Evolutionary conservation across 2,329 filamentous ascomycete species (phyloP).

Genomic region (Neophaeococcomyces mojaviensis): DNA sequence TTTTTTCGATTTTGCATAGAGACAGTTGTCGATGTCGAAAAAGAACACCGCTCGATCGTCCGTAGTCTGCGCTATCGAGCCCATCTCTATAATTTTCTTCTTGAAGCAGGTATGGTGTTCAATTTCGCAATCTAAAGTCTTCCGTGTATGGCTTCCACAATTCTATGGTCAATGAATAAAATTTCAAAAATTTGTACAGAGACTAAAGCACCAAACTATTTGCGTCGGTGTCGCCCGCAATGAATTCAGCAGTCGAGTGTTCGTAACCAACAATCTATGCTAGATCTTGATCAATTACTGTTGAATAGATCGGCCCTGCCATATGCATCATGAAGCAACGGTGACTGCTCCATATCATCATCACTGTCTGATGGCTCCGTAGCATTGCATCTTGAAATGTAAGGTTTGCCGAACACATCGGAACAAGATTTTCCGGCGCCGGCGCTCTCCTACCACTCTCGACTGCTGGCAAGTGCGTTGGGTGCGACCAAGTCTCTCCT

Average conservation of each 20-base stretch:
- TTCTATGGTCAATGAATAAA: no score
- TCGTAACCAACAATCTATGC: no score
- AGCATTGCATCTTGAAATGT: background rate
- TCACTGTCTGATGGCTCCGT: background rate
- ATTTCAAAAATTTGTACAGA: no score
- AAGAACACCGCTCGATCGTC: slow-evolving; percentile 45
- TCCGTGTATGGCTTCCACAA: no score
- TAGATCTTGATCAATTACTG: no score
- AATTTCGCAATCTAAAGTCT: background rate
- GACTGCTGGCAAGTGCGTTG: no score
- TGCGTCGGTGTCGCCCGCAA: no score
- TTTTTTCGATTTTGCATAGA: slow-evolving; percentile 78
- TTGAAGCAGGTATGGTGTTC: no score
- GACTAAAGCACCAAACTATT: no score
- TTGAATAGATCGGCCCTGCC: background rate
- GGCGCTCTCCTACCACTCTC: no score
- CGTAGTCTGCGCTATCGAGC: background rate
- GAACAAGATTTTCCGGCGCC: background rate
- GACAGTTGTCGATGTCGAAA: slow-evolving; percentile 98
- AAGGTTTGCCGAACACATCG: background rate
- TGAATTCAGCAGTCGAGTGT: no score
- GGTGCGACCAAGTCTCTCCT: no score
- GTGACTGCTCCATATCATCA: slow-evolving; percentile 1
- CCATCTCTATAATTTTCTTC: slow-evolving; percentile 9
- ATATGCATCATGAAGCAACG: slow-evolving; percentile 6